Base-by-base conservation (phyloP, 2,329 filamentous ascomycete genomes). In the Diaporthe citriasiana region DNA sequence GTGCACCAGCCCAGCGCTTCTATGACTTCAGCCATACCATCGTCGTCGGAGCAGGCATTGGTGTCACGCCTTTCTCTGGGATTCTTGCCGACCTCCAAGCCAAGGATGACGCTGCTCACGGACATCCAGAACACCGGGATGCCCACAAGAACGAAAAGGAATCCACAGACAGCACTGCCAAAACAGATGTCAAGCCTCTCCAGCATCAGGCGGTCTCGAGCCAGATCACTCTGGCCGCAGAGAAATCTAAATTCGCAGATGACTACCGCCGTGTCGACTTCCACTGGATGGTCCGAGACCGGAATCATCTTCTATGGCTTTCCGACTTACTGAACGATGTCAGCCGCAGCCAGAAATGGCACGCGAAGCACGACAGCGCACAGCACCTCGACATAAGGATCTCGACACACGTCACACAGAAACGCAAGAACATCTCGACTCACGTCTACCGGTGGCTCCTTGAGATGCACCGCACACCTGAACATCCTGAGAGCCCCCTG, bases 201-300 rank as follows among this genome's bases (percentile, higher is more conserved):
- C 30, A 51, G 13, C 22, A 66, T 2, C 45, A 66, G 63, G 30
- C 30, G 1, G 63, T 38, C 10, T 66, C 63, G 3, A 66, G 63
- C 63, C 45, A 66, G 63, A 66, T 45, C 4, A 66, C 63, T 5
- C 30, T 51, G 33, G 19, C 63, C 22, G 3, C 30, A 1, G 63
- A 66, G 9, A 51, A 66, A 8, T 1, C 63, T 13, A 66, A 17
- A 50, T 84, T 83, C 42, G 78, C 81, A 1, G 77, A 81, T 30
- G 80, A 82, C 72, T 86, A 87, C 76, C 85, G 88, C 45, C 84
- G 88, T 5, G 85, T 90, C 1, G 89, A 91, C 77, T 90, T 91
- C 73, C 88, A 91, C 79, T 91, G 89, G 89, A 89, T 88, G 76
- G 88, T 90, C 0, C 87, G 88, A 30, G 88, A 90, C 60, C 84